Conservation (phyloP, 129 eudicot genomes). For the Lactuca sativa region DNA sequence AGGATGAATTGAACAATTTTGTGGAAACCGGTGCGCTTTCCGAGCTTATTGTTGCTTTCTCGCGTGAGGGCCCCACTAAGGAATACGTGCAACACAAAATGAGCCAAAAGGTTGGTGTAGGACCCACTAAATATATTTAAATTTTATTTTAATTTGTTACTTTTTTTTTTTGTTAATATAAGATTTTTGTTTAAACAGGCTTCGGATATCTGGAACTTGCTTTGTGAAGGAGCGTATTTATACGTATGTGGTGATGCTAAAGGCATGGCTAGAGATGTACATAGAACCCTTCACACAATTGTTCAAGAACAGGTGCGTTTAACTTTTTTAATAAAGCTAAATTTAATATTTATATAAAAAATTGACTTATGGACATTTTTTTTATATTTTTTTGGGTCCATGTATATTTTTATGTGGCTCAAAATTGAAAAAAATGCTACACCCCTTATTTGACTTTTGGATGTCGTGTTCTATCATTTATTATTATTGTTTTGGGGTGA, state of each 20-base stretch:
- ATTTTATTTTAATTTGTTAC: conserved; percentile 23
- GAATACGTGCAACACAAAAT: conserved; percentile 95
- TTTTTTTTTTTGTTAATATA: not conserved
- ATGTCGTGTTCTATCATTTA: not conserved
- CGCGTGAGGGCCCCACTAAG: conserved; percentile 84
- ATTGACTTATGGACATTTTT: not conserved
- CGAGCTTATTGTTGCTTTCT: conserved; percentile 64
- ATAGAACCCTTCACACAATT: conserved; percentile 82
- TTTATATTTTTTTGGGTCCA: conserved; percentile 7
- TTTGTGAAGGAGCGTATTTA: conserved; percentile 47
- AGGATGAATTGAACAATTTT: conserved; percentile 66
- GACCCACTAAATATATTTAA: not conserved
- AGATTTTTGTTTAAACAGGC: conserved; percentile 40
- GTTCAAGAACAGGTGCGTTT: conserved; percentile 74
- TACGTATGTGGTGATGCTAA: conserved; percentile 43
- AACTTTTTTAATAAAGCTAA: conserved; percentile 1
- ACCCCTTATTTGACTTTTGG: conserved; percentile 21
- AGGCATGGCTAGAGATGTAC: conserved; percentile 51
- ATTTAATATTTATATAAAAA: not conserved
- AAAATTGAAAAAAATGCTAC: conserved; percentile 18
- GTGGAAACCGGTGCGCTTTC: conserved; percentile 71
- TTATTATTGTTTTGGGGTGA: not conserved
- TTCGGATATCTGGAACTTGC: conserved; percentile 69
- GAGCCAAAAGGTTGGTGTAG: conserved; percentile 53
- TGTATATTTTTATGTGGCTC: conserved; percentile 18